phyloP scores from a whole-genome alignment of 108 stramenopile species.

The Cyclostephanos invisitatus region DNA sequence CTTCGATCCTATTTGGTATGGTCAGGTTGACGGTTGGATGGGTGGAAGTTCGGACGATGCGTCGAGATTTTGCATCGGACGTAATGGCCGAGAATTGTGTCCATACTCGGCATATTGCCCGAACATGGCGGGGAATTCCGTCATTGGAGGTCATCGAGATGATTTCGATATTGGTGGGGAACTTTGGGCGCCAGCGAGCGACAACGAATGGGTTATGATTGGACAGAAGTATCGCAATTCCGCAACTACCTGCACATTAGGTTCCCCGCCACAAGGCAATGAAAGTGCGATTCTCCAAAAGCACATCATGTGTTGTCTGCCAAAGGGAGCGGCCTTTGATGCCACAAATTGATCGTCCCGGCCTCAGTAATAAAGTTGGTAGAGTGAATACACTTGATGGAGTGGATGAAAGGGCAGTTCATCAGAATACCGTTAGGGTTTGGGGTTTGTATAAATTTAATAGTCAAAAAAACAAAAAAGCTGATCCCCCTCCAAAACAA shows the following conservation, averaged over 20 bases:
- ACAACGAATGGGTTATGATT: not conserved
- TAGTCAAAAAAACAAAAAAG: no score
- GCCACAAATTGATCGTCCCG: not conserved
- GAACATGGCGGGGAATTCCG: conserved; percentile 7
- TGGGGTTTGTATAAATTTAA: no score
- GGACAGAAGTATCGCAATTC: not conserved
- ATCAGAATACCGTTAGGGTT: no score
- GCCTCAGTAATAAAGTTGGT: not conserved
- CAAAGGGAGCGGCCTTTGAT: not conserved
- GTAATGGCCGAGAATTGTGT: conserved; percentile 8
- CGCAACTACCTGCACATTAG: not conserved
- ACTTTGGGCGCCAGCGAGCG: conserved; percentile 29
- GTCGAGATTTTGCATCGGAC: conserved; percentile 13
- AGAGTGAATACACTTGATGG: no score
- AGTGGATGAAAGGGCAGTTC: no score
- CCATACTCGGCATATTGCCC: conserved; percentile 28
- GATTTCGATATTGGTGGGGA: conserved; percentile 14
- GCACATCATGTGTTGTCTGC: conserved; percentile 2
- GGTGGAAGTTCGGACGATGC: conserved; percentile 15
- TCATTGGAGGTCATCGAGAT: conserved; percentile 1
- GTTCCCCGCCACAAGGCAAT: not conserved
- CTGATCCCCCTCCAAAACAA: no score
- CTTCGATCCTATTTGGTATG: conserved; percentile 29
- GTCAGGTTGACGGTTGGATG: conserved; percentile 10
- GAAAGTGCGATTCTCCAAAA: not conserved